These are phyloP conservation scores for Cinnamomum micranthum DNA, from an alignment of 164 flowering plant genomes.

Conservation along the genomic window DNA sequence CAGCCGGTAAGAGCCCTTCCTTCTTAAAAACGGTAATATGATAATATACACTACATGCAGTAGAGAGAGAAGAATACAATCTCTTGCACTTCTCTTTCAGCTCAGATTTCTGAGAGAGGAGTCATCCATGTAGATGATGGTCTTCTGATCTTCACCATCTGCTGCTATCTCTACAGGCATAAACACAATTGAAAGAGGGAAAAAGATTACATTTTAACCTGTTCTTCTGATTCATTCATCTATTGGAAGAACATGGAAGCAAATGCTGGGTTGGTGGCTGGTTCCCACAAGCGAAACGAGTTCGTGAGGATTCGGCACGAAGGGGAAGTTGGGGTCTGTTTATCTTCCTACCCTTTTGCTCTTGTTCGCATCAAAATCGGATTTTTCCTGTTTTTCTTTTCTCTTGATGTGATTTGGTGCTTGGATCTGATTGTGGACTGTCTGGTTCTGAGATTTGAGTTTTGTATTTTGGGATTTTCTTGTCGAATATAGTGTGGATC, in stretches of 20 bases:
- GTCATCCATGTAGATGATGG: not conserved
- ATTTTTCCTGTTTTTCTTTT: too few species aligned
- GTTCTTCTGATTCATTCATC: not conserved
- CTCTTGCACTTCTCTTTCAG: not conserved
- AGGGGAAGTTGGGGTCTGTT: slow-evolving; percentile 68
- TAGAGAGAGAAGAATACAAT: not conserved
- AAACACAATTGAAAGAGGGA: not conserved
- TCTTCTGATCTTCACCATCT: not conserved
- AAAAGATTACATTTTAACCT: not conserved
- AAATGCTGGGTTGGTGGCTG: slow-evolving; percentile 86
- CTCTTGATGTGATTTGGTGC: not conserved
- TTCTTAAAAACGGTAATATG: too few species aligned
- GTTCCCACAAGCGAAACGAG: slow-evolving; percentile 79
- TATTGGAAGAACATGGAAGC: slow-evolving; percentile 51
- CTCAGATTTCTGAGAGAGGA: not conserved
- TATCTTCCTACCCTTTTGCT: not conserved
- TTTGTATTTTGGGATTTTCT: not conserved
- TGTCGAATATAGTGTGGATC: not conserved
- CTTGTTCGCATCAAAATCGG: not conserved
- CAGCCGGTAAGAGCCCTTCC: too few species aligned
- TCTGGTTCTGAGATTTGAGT: not conserved
- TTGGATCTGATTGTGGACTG: not conserved
- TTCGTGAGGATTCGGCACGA: slow-evolving; percentile 82
- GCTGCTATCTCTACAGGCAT: not conserved
- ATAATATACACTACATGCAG: not conserved